A percentile compares a stretch with the other conserved stretches of the same genome.
Evolutionary conservation across 2,329 filamentous ascomycete genomes (phyloP).

Genomic region (Gliomastix tumulicola): DNA sequence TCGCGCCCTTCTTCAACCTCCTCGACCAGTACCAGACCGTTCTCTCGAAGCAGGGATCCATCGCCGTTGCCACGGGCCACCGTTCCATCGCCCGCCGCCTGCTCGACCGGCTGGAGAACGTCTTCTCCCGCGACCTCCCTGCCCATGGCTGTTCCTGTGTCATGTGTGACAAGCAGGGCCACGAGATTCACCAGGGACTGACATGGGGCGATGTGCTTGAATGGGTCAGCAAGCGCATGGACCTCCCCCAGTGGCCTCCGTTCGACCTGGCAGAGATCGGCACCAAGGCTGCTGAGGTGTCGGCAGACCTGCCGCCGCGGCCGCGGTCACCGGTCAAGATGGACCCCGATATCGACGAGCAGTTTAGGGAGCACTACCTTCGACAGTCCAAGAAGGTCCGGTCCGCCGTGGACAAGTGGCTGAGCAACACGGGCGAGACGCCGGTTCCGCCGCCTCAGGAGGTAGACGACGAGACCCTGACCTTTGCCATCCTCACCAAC

Average conservation of each 20-base stretch:
- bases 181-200: slow-evolving; percentile 62
- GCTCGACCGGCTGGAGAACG: slow-evolving; percentile 84
- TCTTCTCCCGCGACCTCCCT: slow-evolving; percentile 89
- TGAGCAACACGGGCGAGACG: slow-evolving; percentile 70
- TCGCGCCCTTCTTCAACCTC: slow-evolving; percentile 74
- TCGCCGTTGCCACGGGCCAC: slow-evolving; percentile 93
- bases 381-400: slow-evolving; percentile 89
- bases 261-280: slow-evolving; percentile 65
- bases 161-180: slow-evolving; percentile 58
- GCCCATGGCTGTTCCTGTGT: slow-evolving; percentile 79
- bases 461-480: slow-evolving; percentile 87
- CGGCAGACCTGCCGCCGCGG: slow-evolving; percentile 53
- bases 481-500: slow-evolving; percentile 89
- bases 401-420: slow-evolving; percentile 85
- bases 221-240: slow-evolving; percentile 80
- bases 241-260: slow-evolving; percentile 83
- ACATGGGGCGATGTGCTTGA: slow-evolving; percentile 96
- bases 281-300: slow-evolving; percentile 48
- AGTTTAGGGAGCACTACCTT: slow-evolving; percentile 87
- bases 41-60: slow-evolving; percentile 73
- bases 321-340: slow-evolving; percentile 63
- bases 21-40: slow-evolving; percentile 83
- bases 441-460: slow-evolving; percentile 74
- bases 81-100: slow-evolving; percentile 86
- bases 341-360: slow-evolving; percentile 89